Percentiles rank a stretch among this genome's conserved stretches.
phyloP scores from a whole-genome alignment of 768 basidiomycete species.

The Pleurotus djamor region DNA sequence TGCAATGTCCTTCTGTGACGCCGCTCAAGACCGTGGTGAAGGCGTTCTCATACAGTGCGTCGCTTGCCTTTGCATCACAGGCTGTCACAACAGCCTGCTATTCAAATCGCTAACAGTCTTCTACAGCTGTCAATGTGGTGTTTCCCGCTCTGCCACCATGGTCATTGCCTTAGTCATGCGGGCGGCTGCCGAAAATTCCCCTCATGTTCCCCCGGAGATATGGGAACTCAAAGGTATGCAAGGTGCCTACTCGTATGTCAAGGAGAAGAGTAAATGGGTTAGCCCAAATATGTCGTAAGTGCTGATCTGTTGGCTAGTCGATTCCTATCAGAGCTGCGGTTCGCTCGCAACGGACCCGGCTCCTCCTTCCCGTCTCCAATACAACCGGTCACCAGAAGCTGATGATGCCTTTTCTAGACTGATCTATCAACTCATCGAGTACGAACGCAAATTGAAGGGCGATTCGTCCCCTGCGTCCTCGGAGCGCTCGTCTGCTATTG shows the following conservation, averaged over 20 bases:
- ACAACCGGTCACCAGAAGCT: constrained; percentile 11
- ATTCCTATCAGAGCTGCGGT: neutral
- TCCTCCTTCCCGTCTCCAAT: neutral
- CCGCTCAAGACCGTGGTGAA: constrained; percentile 70
- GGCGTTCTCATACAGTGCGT: constrained; percentile 86
- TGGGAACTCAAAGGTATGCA: constrained; percentile 88
- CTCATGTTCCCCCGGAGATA: constrained; percentile 69
- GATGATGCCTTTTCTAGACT: constrained; percentile 45
- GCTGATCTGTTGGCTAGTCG: constrained; percentile 11
- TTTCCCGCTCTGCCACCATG: constrained; percentile 88
- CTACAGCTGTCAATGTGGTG: constrained; percentile 87
- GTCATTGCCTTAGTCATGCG: constrained; percentile 93
- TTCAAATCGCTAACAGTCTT: constrained; percentile 15
- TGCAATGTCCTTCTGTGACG: constrained; percentile 82
- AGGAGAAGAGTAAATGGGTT: constrained; percentile 83
- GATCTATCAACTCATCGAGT: constrained; percentile 92
- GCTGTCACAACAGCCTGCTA: constrained; percentile 7
- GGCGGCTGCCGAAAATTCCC: constrained; percentile 69
- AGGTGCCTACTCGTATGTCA: constrained; percentile 85
- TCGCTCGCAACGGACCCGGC: constrained; percentile 12
- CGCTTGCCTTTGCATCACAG: constrained; percentile 10
- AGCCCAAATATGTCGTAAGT: constrained; percentile 96
- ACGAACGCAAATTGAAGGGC: constrained; percentile 71
- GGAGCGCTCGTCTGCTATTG: constrained; percentile 49
- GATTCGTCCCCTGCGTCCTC: constrained; percentile 51